These are phyloP conservation scores for Ogataea nakhonphanomensis DNA, from an alignment of 805 yeast species.

Conservation along the genomic window DNA sequence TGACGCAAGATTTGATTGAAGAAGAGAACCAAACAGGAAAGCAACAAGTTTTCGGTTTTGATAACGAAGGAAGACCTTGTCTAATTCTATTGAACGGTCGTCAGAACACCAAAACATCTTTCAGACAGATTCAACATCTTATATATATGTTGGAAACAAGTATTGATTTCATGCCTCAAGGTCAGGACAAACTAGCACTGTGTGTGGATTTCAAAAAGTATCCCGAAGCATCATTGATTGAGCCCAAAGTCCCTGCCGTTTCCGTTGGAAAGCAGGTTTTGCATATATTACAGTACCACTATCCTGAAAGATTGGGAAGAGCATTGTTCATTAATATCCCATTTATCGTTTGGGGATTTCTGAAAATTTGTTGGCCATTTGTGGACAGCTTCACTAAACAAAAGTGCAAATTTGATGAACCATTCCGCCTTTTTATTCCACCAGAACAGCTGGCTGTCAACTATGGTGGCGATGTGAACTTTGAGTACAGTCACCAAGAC, in stretches of 20 bases:
- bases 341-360: conserved; percentile 89
- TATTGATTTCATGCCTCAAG: conserved; percentile 91
- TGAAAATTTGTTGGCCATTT: conserved; percentile 91
- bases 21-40: conserved; percentile 89
- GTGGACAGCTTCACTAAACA: conserved; percentile 94
- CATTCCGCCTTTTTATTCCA: conserved; percentile 81
- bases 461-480: conserved; percentile 83
- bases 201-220: conserved; percentile 90
- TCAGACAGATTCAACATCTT: conserved; percentile 88
- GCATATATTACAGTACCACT: conserved; percentile 90
- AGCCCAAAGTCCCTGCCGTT: conserved; percentile 65
- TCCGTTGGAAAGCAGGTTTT: conserved; percentile 86
- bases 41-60: conserved; percentile 85
- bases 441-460: conserved; percentile 71
- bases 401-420: conserved; percentile 88
- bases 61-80: conserved; percentile 88
- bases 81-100: conserved; percentile 88
- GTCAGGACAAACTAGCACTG: conserved; percentile 89
- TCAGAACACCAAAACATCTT: conserved; percentile 91
- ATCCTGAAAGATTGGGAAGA: conserved; percentile 93
- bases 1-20: conserved; percentile 51
- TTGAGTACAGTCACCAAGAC: conserved; percentile 72
- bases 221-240: conserved; percentile 41
- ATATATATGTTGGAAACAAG: conserved; percentile 91
- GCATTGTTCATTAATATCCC: conserved; percentile 92